Conservation (phyloP, 208 protist species). For the Trypanosoma melophagium region DNA sequence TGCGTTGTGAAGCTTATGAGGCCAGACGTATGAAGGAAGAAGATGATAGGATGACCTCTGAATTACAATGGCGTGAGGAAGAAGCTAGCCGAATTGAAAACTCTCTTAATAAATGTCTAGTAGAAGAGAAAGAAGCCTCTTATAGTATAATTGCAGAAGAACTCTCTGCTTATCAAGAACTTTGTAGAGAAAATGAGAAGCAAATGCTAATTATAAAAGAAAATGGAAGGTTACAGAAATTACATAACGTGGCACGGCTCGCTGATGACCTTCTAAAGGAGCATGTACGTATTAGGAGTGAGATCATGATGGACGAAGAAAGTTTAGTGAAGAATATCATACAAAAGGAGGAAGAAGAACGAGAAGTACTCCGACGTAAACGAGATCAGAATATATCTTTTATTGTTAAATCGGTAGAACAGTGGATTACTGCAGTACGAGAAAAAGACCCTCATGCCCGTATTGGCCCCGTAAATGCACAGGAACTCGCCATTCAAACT, state of each 20-base stretch:
- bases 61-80: slow-evolving; percentile 8
- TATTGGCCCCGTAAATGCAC: no score
- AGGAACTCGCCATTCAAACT: no score
- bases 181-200: slow-evolving; percentile 3
- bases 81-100: slow-evolving; percentile 6
- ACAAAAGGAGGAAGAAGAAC: neutral
- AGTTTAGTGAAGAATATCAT: neutral
- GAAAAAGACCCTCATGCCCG: no score
- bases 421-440: neutral
- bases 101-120: slow-evolving; percentile 4
- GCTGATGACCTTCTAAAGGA: neutral
- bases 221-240: neutral
- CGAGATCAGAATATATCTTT: neutral
- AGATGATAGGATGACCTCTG: slow-evolving; percentile 9
- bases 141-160: slow-evolving; percentile 18
- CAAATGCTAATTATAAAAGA: neutral
- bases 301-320: slow-evolving; percentile 21
- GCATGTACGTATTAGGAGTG: neutral
- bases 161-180: neutral
- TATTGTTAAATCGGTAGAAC: neutral
- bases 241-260: neutral
- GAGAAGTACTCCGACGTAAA: neutral
- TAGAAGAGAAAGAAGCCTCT: neutral
- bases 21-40: slow-evolving; percentile 19
- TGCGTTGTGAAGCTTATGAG: slow-evolving; percentile 9